A percentile compares a stretch with the other conserved stretches of the same genome.
Conservation (phyloP, 1,139 yeast species). For the Hanseniaspora sp. region DNA sequence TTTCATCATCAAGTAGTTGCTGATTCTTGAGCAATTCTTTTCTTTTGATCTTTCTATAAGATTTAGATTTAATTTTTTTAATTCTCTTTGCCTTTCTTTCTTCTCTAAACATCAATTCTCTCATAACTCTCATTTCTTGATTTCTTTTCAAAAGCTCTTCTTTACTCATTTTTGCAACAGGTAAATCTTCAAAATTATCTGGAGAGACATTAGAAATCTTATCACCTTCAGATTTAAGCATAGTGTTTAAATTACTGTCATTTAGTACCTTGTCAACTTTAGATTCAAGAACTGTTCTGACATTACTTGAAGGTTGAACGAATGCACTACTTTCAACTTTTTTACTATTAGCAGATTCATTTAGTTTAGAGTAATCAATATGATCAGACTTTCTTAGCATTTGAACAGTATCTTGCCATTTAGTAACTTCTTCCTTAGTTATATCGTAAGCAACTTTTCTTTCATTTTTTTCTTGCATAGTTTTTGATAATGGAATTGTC, state of each 20-base stretch:
- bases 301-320: conserved; percentile 36
- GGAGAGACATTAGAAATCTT: conserved; percentile 9
- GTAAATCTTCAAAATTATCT: conserved; percentile 60
- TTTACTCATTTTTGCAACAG: conserved; percentile 66
- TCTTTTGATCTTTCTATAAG: conserved; percentile 76
- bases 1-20: conserved; percentile 55
- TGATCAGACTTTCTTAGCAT: conserved; percentile 77
- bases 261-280: conserved; percentile 52
- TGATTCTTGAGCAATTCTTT: conserved; percentile 66
- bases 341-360: conserved; percentile 18
- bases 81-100: conserved; percentile 82
- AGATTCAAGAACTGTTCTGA: conserved; percentile 54
- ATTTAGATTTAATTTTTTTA: conserved; percentile 87
- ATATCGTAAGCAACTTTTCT: conserved; percentile 85
- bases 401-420: conserved; percentile 79
- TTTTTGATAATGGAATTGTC: conserved; percentile 71
- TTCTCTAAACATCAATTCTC: conserved; percentile 92
- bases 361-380: conserved; percentile 46
- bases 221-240: conserved; percentile 59
- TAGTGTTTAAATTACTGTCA: conserved; percentile 54
- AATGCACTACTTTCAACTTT: conserved; percentile 41
- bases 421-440: conserved; percentile 71
- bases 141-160: conserved; percentile 74
- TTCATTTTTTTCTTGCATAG: conserved; percentile 77
- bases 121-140: conserved; percentile 75